Evolutionary conservation across 2,329 filamentous ascomycete species (phyloP).

Genomic region (Colletotrichum shisoi): DNA sequence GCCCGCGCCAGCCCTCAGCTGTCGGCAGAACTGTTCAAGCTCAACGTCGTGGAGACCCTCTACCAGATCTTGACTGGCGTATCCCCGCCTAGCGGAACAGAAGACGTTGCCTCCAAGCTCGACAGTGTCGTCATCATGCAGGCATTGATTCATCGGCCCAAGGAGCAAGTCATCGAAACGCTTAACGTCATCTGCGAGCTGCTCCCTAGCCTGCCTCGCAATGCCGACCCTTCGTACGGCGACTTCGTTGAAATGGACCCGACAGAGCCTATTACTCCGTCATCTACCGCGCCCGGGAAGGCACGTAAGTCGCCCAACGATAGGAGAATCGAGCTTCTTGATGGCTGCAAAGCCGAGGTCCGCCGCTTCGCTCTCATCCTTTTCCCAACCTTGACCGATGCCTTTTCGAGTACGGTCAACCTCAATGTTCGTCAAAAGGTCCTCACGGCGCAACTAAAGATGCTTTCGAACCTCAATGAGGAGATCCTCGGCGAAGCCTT

Average conservation of each 20-base stretch:
- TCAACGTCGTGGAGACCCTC: conserved; percentile 95
- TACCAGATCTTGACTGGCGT: conserved; percentile 98
- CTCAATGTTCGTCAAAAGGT: conserved; percentile 94
- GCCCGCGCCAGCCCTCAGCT: conserved; percentile 86
- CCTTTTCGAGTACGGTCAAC: conserved; percentile 97
- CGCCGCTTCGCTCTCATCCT: conserved; percentile 92
- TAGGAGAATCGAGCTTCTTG: conserved; percentile 80
- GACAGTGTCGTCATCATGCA: conserved; percentile 99
- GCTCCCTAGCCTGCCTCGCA: conserved; percentile 75
- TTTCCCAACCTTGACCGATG: conserved; percentile 93
- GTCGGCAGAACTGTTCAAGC: conserved; percentile 89
- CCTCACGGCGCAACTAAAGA: conserved; percentile 93
- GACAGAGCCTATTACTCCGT: conserved; percentile 53
- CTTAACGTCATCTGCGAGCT: conserved; percentile 97
- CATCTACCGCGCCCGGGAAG: conserved; percentile 53
- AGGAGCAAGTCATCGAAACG: conserved; percentile 96
- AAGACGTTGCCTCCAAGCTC: conserved; percentile 83
- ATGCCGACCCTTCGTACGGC: conserved; percentile 53
- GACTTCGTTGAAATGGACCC: conserved; percentile 57
- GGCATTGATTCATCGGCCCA: conserved; percentile 90
- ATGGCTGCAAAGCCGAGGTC: conserved; percentile 84
- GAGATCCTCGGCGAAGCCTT: conserved; percentile 85
- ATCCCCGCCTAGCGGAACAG: conserved; percentile 81
- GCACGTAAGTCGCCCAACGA: conserved; percentile 70
- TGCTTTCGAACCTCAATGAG: conserved; percentile 93